Evolutionary conservation across 176 grass and related monocot genomes (phyloP).

Genomic region (Cenchrus americanus): DNA sequence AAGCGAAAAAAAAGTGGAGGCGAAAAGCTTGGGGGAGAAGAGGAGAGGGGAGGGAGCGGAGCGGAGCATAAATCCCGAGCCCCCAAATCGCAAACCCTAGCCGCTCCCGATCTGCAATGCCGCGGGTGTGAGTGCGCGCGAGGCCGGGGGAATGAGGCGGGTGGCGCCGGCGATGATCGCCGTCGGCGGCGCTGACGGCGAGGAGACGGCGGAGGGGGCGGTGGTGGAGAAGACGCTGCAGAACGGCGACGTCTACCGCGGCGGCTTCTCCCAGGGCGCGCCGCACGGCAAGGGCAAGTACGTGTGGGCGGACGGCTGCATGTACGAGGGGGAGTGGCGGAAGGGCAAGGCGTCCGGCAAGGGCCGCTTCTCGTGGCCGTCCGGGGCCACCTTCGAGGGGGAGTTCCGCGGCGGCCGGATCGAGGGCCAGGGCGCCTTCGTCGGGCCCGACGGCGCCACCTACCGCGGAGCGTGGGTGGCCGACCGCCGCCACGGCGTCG

Average conservation of each 20-base stretch:
- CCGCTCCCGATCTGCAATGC: conserved; percentile 53
- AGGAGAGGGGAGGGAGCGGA: background rate
- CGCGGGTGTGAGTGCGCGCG: conserved; percentile 5
- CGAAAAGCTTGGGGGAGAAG: conserved; percentile 35
- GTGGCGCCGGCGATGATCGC: conserved; percentile 66
- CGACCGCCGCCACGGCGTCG: conserved; percentile 74
- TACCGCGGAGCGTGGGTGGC: conserved; percentile 84
- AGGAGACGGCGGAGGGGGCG: conserved; percentile 25
- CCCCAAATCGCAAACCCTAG: conserved; percentile 60
- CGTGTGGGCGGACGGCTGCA: conserved; percentile 84
- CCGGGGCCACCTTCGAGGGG: conserved; percentile 85
- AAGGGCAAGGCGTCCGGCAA: conserved; percentile 81
- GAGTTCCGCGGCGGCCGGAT: conserved; percentile 86
- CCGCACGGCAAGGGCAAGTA: conserved; percentile 93
- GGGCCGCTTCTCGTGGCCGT: conserved; percentile 92
- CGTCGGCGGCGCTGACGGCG: background rate
- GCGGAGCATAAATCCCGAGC: conserved; percentile 26
- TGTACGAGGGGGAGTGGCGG: conserved; percentile 92
- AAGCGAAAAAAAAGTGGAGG: background rate
- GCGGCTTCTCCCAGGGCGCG: conserved; percentile 55
- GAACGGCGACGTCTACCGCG: conserved; percentile 82
- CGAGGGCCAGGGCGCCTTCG: conserved; percentile 83
- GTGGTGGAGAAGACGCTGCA: conserved; percentile 80
- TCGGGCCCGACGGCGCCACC: conserved; percentile 66
- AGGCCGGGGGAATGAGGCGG: conserved; percentile 45